Base-by-base conservation (phyloP, 2,329 filamentous ascomycete species). In the Ceratocystis destructans region DNA sequence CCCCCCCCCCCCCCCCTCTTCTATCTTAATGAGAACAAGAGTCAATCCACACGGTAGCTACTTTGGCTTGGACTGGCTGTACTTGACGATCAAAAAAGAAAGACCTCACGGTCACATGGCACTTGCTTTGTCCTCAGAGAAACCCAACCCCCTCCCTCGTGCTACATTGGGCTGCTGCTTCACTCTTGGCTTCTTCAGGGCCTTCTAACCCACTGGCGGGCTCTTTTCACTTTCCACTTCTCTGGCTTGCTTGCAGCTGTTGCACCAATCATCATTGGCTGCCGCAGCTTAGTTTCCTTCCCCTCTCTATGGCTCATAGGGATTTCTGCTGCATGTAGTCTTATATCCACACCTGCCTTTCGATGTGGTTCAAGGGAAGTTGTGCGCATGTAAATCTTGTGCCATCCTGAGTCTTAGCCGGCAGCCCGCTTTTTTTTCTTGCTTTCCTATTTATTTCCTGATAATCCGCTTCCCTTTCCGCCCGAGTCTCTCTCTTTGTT, bases 201-300 rank as follows among this genome's bases (percentile, higher is more conserved):
- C 20, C 28, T 59, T 33, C 55, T 37, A 25, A n/a, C 33, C 53
- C 33, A 31, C 53, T 17, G 15, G 15, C 10, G 17, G 17, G 28
- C 55, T 33, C 28, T 59, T 57, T 57, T 15, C 53, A 57, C 55
- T n/a, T 53, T 25, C 4, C 22, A 25, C 22, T 41, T 41, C 37
- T 41, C 12, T 41, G 37, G 37, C 10, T 41, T 41, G 37, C 37
- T 41, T 59, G 55, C 55, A 25, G 7, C 28, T 37, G 8, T 20
- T 31, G 25, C 55, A 37, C 55, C 55, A 59, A 59, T 59, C 55
- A 59, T n/a, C 55, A 37, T 37, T 57, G 53, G 22, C 48, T 28
- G 22, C 22, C 2, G 22, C 48, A 15, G 48, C 4, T 37, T 37
- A 2, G 1, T 17, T 31, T 37, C 17, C 28, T 59, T 59, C 55